These are phyloP conservation scores for Phoma sp. DNA, from an alignment of 2,329 filamentous ascomycete genomes.

Conservation along the genomic window DNA sequence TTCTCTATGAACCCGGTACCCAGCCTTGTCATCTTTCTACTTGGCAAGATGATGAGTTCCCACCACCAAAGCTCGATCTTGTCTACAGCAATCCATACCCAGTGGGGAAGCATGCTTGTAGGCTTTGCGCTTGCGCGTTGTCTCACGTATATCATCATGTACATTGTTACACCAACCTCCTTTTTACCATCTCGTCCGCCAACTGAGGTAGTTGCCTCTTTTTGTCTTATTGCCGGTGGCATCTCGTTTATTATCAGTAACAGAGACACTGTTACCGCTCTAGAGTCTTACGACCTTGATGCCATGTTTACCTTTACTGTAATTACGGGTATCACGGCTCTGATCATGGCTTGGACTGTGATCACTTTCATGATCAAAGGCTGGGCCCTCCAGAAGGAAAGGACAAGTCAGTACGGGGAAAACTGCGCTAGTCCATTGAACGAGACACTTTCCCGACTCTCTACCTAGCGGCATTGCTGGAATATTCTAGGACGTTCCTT, in stretches of 20 bases:
- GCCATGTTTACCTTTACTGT: conserved; percentile 95
- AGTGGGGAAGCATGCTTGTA: conserved; percentile 87
- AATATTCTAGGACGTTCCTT: too few relatives aligned
- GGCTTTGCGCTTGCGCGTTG: conserved; percentile 80
- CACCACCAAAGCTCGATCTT: conserved; percentile 85
- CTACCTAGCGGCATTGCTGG: too few relatives aligned
- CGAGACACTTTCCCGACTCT: too few relatives aligned
- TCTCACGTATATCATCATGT: conserved; percentile 80
- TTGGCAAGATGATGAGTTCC: conserved; percentile 94
- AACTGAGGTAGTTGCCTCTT: conserved; percentile 82
- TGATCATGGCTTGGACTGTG: conserved; percentile 86
- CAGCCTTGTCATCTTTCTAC: conserved; percentile 80
- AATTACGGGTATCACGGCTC: conserved; percentile 79
- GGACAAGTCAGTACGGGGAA: conserved; percentile 30
- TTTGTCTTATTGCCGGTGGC: conserved; percentile 86
- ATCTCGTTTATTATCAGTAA: conserved; percentile 92
- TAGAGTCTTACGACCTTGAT: conserved; percentile 78
- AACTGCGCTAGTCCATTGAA: conserved; percentile 28
- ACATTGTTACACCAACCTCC: conserved; percentile 79
- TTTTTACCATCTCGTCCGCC: conserved; percentile 83
- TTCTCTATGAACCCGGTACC: conserved; percentile 89
- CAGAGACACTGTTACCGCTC: conserved; percentile 74
- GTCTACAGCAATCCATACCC: conserved; percentile 88
- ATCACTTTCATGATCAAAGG: conserved; percentile 83
- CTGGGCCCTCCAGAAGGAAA: conserved; percentile 67